A percentile compares a stretch with the other conserved stretches of the same genome.
phyloP scores from a whole-genome alignment of 768 basidiomycete genomes.

The Podaxis carcinomalis region DNA sequence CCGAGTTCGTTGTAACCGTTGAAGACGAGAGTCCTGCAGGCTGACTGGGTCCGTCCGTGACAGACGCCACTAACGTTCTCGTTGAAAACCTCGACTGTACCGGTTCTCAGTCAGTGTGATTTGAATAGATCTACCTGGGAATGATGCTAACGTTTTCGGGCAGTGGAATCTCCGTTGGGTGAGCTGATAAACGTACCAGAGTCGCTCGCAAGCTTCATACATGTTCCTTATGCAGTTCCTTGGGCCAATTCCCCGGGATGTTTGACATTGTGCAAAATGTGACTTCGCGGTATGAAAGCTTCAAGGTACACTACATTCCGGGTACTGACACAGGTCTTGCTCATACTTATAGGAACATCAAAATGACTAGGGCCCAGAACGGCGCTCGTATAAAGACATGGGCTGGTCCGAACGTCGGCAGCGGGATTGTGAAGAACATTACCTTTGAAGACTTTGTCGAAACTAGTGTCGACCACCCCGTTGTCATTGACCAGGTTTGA shows the following conservation, averaged over 20 bases:
- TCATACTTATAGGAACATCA: slow-evolving; percentile 41
- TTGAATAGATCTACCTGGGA: background rate
- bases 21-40: background rate
- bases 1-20: slow-evolving; percentile 30
- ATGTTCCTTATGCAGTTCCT: slow-evolving; percentile 32
- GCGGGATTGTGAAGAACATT: slow-evolving; percentile 54
- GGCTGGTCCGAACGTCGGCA: slow-evolving; percentile 56
- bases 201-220: background rate
- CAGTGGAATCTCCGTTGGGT: slow-evolving; percentile 55
- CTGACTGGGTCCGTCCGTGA: slow-evolving; percentile 20
- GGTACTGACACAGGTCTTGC: background rate
- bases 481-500: slow-evolving; percentile 52
- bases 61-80: slow-evolving; percentile 47
- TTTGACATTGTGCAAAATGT: slow-evolving; percentile 64
- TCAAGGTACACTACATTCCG: background rate
- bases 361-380: slow-evolving; percentile 59
- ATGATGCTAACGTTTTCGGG: background rate
- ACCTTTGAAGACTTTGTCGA: slow-evolving; percentile 50
- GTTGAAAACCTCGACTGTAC: slow-evolving; percentile 57
- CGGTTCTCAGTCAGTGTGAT: slow-evolving; percentile 44
- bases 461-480: slow-evolving; percentile 52
- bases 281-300: slow-evolving; percentile 34
- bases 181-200: background rate
- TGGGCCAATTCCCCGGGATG: slow-evolving; percentile 49
- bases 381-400: slow-evolving; percentile 69